Evolutionary conservation across 2,329 filamentous ascomycete species (phyloP).

Genomic region (Phialophora macrospora): DNA sequence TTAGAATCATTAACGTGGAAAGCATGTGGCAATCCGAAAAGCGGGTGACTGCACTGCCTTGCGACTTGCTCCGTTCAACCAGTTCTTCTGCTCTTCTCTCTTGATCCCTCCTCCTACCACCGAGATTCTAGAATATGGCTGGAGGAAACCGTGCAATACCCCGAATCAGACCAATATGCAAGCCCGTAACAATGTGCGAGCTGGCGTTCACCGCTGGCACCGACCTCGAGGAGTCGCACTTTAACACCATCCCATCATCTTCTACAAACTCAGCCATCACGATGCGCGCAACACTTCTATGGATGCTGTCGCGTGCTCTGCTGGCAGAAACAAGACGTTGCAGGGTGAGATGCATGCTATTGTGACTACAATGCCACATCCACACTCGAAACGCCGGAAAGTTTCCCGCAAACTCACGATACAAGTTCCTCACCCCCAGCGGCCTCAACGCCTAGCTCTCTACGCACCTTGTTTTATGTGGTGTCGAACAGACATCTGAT

Average conservation of each 20-base stretch:
- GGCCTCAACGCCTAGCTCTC: background rate
- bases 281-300: background rate
- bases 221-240: background rate
- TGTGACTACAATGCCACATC: background rate
- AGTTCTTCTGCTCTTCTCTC: no score
- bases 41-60: background rate
- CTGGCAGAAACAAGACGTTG: background rate
- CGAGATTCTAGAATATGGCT: no score
- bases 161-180: background rate
- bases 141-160: no score
- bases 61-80: background rate
- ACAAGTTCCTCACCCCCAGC: background rate
- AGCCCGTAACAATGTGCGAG: background rate
- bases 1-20: background rate
- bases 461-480: background rate
- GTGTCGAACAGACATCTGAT: background rate
- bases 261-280: background rate
- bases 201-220: background rate
- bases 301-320: background rate
- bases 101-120: no score
- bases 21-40: background rate
- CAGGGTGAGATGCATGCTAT: background rate
- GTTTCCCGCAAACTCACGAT: background rate
- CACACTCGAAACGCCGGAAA: no score
- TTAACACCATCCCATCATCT: background rate